phyloP scores from a whole-genome alignment of 192 early-diverging fungal genomes.

The Mortierella alpina region DNA sequence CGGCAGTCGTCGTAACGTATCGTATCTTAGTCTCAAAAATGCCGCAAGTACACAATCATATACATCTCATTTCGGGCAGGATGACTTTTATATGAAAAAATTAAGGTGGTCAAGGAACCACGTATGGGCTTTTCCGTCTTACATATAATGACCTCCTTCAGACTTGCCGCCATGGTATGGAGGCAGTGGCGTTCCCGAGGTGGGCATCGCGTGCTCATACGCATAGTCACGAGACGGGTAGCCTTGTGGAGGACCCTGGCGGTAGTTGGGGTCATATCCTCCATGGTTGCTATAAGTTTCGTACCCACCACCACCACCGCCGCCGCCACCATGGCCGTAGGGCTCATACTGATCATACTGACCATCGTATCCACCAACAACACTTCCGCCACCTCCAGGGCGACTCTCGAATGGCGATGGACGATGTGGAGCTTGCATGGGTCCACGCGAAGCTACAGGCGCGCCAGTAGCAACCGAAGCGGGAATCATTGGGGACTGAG shows the following conservation, averaged over 20 bases:
- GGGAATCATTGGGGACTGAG: conserved; percentile 26
- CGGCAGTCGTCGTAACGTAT: too few species aligned
- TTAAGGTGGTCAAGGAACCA: background rate
- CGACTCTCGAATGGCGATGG: conserved; percentile 38
- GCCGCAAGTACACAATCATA: too few species aligned
- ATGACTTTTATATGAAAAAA: too few species aligned
- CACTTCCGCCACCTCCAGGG: conserved; percentile 33
- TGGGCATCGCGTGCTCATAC: conserved; percentile 35
- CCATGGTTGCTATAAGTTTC: conserved; percentile 12
- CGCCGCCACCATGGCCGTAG: conserved; percentile 1
- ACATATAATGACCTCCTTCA: conserved; percentile 26
- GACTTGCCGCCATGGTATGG: conserved; percentile 21
- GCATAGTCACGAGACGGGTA: conserved; percentile 28
- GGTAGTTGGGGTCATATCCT: background rate
- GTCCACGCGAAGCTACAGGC: conserved; percentile 13
- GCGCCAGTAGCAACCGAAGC: conserved; percentile 21
- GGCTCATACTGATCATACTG: conserved; percentile 35
- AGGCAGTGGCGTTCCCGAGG: conserved; percentile 6
- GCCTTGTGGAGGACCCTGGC: background rate
- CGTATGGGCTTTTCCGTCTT: background rate
- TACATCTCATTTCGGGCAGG: too few species aligned
- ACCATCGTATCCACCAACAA: conserved; percentile 34
- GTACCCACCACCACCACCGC: conserved; percentile 22
- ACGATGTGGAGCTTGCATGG: conserved; percentile 4
- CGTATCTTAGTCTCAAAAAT: too few species aligned